phyloP scores from a whole-genome alignment of 2,329 filamentous ascomycete genomes.

The Podosphaera xanthii region DNA sequence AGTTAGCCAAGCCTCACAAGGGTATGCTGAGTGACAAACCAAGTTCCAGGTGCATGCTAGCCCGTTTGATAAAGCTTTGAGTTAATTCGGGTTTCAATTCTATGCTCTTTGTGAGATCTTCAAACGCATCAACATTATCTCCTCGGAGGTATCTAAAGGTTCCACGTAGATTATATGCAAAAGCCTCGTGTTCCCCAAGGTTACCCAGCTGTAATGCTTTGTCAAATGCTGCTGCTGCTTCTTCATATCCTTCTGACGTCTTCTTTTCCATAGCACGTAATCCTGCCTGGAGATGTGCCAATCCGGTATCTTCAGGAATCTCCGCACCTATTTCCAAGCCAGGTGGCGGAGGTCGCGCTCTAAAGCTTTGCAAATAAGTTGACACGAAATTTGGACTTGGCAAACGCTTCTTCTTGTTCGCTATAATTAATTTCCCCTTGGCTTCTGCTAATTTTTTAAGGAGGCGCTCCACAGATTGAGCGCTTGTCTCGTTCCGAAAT shows the following conservation, averaged over 20 bases:
- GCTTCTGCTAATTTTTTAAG: constrained; percentile 92
- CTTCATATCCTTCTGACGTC: constrained; percentile 77
- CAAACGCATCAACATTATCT: constrained; percentile 60
- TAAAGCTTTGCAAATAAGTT: constrained; percentile 98
- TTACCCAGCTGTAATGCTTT: constrained; percentile 65
- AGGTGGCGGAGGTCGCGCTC: constrained; percentile 52
- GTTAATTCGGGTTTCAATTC: constrained; percentile 72
- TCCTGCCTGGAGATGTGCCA: constrained; percentile 68
- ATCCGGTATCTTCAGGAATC: constrained; percentile 53
- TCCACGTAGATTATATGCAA: constrained; percentile 89
- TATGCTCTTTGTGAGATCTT: constrained; percentile 78
- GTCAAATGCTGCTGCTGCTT: constrained; percentile 68
- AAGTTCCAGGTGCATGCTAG: constrained; percentile 90
- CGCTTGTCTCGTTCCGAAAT: constrained; percentile 78
- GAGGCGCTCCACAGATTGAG: constrained; percentile 73
- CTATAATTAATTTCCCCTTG: constrained; percentile 77
- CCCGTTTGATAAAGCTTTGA: constrained; percentile 96
- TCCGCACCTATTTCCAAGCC: constrained; percentile 69
- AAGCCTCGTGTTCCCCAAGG: constrained; percentile 62
- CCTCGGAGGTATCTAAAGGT: constrained; percentile 88
- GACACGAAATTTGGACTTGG: constrained; percentile 92
- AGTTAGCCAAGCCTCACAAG: constrained; percentile 14
- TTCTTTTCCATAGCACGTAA: constrained; percentile 61
- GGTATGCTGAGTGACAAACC: constrained; percentile 27
- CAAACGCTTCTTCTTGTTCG: constrained; percentile 57